Evolutionary conservation across 768 basidiomycete species (phyloP).

Genomic region (Suillus lakei): DNA sequence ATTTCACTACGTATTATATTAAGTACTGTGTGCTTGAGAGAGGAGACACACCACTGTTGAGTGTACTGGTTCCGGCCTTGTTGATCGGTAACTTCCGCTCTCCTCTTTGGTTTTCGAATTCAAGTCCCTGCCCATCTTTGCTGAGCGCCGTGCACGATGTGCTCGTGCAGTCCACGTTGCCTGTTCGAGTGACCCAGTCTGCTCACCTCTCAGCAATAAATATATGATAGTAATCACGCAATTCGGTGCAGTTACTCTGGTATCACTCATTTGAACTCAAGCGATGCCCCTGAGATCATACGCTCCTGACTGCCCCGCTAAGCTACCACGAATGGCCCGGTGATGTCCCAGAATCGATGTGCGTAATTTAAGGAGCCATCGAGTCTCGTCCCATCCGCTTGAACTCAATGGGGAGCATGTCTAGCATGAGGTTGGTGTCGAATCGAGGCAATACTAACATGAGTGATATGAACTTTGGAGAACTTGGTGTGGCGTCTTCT

Average conservation of each 20-base stretch:
- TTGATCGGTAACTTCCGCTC: slow-evolving; percentile 1
- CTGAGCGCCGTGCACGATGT: slow-evolving; percentile 33
- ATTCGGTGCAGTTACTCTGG: slow-evolving; percentile 55
- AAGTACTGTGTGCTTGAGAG: too few species aligned
- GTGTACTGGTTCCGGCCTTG: too few species aligned
- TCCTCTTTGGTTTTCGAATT: not conserved
- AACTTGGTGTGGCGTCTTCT: too few species aligned
- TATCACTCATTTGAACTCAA: slow-evolving; percentile 42
- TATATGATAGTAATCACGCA: slow-evolving; percentile 29
- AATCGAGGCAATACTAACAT: slow-evolving; percentile 32
- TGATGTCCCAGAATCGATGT: slow-evolving; percentile 80
- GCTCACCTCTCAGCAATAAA: slow-evolving; percentile 31
- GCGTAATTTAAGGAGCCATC: slow-evolving; percentile 71
- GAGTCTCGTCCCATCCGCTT: slow-evolving; percentile 28
- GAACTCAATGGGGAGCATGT: slow-evolving; percentile 24
- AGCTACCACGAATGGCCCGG: slow-evolving; percentile 57
- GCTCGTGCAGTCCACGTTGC: slow-evolving; percentile 30
- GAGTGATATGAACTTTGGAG: slow-evolving; percentile 24
- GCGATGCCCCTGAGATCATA: slow-evolving; percentile 26
- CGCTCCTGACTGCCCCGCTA: slow-evolving; percentile 32
- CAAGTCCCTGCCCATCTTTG: slow-evolving; percentile 24
- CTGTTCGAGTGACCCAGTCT: slow-evolving; percentile 20
- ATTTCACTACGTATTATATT: too few species aligned
- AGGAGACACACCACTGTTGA: too few species aligned
- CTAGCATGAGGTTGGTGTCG: slow-evolving; percentile 29